A percentile compares a stretch with the other conserved stretches of the same genome.
These are phyloP conservation scores for Ophiostoma ips DNA, from an alignment of 2,329 filamentous ascomycete genomes.

Conservation along the genomic window DNA sequence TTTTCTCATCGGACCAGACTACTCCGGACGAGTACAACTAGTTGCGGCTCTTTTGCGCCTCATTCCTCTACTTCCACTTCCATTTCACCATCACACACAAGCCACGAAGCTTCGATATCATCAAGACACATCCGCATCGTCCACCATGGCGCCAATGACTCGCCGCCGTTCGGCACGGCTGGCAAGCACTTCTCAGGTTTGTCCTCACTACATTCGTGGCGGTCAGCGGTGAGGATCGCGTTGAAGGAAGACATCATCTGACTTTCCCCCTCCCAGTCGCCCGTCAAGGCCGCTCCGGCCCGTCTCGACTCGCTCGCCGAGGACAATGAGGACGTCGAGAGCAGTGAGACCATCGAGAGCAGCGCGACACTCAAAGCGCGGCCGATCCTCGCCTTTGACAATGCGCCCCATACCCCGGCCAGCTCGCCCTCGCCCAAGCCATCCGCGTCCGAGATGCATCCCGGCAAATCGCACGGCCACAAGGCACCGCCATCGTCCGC, in stretches of 20 bases:
- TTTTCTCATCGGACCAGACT: too few species aligned
- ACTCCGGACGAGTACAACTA: too few species aligned
- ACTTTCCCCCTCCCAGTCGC: neutral
- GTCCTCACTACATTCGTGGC: conserved; percentile 5
- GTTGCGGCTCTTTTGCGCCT: too few species aligned
- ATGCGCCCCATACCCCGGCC: conserved; percentile 40
- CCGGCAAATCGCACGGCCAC: conserved; percentile 58
- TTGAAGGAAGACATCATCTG: neutral
- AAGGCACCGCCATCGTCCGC: conserved; percentile 67
- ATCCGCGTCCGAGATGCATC: conserved; percentile 75
- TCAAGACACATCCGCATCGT: neutral
- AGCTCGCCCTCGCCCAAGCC: conserved; percentile 55
- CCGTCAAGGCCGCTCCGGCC: conserved; percentile 11
- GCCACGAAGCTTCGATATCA: neutral
- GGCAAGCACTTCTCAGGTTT: conserved; percentile 27
- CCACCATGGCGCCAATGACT: conserved; percentile 13
- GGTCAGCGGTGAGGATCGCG: too few species aligned
- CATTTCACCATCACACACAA: neutral
- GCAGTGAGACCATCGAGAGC: conserved; percentile 26
- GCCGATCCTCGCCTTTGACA: conserved; percentile 21
- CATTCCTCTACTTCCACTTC: neutral
- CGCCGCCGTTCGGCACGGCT: conserved; percentile 30
- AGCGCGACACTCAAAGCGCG: conserved; percentile 14
- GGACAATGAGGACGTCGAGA: conserved; percentile 23
- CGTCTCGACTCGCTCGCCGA: conserved; percentile 31